phyloP scores from a whole-genome alignment of 345 rosid genomes.

The Euphorbia lathyris region DNA sequence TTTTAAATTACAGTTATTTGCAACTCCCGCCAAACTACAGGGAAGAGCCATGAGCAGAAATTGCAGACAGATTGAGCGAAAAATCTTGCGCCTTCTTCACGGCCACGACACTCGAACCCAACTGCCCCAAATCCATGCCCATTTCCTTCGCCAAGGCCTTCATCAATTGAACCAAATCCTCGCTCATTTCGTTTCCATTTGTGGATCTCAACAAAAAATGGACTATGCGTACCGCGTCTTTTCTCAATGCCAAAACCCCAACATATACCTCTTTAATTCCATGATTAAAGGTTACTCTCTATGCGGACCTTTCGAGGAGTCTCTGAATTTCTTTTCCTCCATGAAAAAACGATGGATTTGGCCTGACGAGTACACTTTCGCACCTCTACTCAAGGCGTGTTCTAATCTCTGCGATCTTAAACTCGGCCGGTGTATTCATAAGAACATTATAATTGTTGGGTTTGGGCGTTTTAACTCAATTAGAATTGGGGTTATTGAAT shows the following conservation, averaged over 20 bases:
- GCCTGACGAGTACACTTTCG: constrained; percentile 69
- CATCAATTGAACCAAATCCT: constrained; percentile 54
- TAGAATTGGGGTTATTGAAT: constrained; percentile 57
- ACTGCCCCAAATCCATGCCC: constrained; percentile 66
- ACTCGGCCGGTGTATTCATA: constrained; percentile 48
- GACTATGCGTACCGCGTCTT: constrained; percentile 47
- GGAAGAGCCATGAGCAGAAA: constrained; percentile 24
- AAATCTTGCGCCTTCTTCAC: constrained; percentile 57
- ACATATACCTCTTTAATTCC: constrained; percentile 52
- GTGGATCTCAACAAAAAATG: constrained; percentile 47
- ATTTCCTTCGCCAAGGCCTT: constrained; percentile 55
- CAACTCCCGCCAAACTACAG: neutral
- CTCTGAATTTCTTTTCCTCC: constrained; percentile 41
- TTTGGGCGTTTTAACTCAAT: constrained; percentile 46
- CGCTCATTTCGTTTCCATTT: constrained; percentile 68
- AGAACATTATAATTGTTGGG: constrained; percentile 47
- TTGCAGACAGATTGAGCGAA: constrained; percentile 39
- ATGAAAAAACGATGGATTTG: constrained; percentile 53
- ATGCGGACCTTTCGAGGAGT: constrained; percentile 42
- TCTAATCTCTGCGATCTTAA: constrained; percentile 31
- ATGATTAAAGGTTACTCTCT: constrained; percentile 63
- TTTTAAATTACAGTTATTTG: neutral
- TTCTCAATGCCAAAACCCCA: constrained; percentile 43
- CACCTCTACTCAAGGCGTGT: constrained; percentile 68
- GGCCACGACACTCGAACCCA: constrained; percentile 50